Evolutionary conservation across 2,329 filamentous ascomycete genomes (phyloP), one percentile per base, ranked within the genome.

Genomic region (Clonostachys chloroleuca): DNA sequence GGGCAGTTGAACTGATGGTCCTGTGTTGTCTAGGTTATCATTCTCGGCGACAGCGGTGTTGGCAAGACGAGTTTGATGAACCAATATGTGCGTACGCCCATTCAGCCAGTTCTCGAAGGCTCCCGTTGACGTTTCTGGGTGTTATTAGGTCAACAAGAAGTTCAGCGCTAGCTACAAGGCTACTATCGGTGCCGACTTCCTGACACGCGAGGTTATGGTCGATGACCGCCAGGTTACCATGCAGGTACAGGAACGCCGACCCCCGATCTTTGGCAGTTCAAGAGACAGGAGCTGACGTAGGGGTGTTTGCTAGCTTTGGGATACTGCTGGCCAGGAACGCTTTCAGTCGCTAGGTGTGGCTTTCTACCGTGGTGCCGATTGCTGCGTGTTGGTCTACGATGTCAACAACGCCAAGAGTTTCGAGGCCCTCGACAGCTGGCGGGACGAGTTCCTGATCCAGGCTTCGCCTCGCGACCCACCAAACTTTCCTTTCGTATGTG

Each of bases 21-120:
- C 14, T 7, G 16, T 20, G 6, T 39, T 47, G 48, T 33, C 45
- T 43, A 97, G 92, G 92, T 99, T 64, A 99, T 99, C 64, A 97
- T 99, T 73, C 86, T 99, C 59, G 94, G 94, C 60, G 94, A 99
- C 71, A 97, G 92, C 71, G 94, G 94, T 74, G 94, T 99, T 53
- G 94, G 94, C 68, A 99, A 99, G 81, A 99, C 94, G 52, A 96
- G 91, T 72, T 84, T 99, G 82, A 99, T 99, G 94, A 99, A 99
- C 76, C 94, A 99, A 97, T 99, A 97, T 89, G 94, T 97, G 84
- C 69, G 88, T 49, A 51, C 60, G 52, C 34, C 46, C 47, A 10
- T 8, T 10, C 8, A 30, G 24, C 24, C 24, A 30, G 24, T 30
- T 30, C 24, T 30, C 24, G 24, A 30, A 30, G 24, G 24, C 24